Base-by-base conservation (phyloP, 2,329 filamentous ascomycete genomes). In the Teratosphaeria epicoccoides region DNA sequence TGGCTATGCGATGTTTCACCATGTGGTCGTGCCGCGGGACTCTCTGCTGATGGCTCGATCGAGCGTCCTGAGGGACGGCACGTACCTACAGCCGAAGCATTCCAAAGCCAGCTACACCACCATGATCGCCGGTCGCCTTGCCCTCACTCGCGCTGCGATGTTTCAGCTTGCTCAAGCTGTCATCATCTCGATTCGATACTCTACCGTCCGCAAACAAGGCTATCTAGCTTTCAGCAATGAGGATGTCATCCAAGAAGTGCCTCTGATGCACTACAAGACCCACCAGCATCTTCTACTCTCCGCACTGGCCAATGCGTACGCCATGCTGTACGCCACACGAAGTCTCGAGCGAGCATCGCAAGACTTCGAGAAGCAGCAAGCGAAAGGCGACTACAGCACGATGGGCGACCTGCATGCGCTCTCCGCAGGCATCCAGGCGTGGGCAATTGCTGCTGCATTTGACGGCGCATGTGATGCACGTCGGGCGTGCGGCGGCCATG, bases 391-490 rank as follows among this genome's bases (percentile, higher is more conserved):
- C 49, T 54, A 49, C 46, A 44, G 44, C 10, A 48, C 51, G 49
- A 44, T 54, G 24, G 52, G 51, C 28, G 52, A 54, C 22, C 51
- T 54, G 40, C 52, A 54, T 22, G 45, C 51, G 2, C 49, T 51
- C 24, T 51, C 52, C 17, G 49, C 51, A 3, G 52, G 52, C 10
- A 49, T 49, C 22, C 51, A 54, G 33, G 52, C 51, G 24, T 54
- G 51, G 40, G 45, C 45, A 23, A 54, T 49, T 2, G 52, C 51
- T 20, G 48, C 49, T 24, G 43, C 52, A 7, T 28, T 24, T 14
- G 11, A 51, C n/a, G 49, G 52, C 24, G 28, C 49, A 2, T 43
- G 47, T 37, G 49, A 44, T 11, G 44, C 44, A 20, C 44, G 52
- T 12, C 51, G 51, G 6, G 46, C 46, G 1, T 54, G 52, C 37